Evolutionary conservation across 306 rosid genomes (phyloP), one percentile per base, ranked within the genome.

Genomic region (Rosa persica): DNA sequence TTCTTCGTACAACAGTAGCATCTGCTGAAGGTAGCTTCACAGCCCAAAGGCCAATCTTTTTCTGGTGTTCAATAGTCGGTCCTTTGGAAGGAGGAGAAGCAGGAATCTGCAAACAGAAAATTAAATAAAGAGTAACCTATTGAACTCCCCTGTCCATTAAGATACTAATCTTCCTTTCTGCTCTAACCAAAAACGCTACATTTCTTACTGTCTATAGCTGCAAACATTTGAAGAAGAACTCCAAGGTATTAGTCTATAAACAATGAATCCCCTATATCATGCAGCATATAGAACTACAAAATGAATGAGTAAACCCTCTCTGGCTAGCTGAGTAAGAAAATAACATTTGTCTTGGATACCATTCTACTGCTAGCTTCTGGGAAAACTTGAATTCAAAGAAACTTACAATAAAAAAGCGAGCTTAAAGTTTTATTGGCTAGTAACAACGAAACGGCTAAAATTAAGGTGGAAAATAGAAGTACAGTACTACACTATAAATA

Each of bases 1-100:
- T 92, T 87, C 88, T 84, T 66, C 93, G 88, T 38, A 94, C 98
- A 10, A 87, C 84, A 12, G 82, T 79, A 22, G 97, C 82, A 82
- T 94, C 96, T 49, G 98, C 94, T 60, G 96, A 92, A 62, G 98
- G 97, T 30, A 94, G 87, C 75, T 81, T 92, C 44, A 90, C 88
- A 3, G 88, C 92, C 91, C 91, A 87, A 39, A 90, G 89, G 34
- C 93, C 91, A 67, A 89, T 85, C 70, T 85, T 83, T 81, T 94
- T 87, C 82, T 85, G 91, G 87, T 88, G 89, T 80, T 90, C 97
- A 65, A 90, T 76, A 43, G 58, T 74, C 73, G 86, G 83, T 72
- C 88, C 87, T 80, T 85, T 89, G 30, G 85, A 78, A 27, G 93
- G 92, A 77, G 87, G 78, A 22, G 94, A 87, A 1, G 97, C 98